Evolutionary conservation across 495 filamentous ascomycete species (phyloP).

Genomic region (Hyaloscypha hepaticicola): DNA sequence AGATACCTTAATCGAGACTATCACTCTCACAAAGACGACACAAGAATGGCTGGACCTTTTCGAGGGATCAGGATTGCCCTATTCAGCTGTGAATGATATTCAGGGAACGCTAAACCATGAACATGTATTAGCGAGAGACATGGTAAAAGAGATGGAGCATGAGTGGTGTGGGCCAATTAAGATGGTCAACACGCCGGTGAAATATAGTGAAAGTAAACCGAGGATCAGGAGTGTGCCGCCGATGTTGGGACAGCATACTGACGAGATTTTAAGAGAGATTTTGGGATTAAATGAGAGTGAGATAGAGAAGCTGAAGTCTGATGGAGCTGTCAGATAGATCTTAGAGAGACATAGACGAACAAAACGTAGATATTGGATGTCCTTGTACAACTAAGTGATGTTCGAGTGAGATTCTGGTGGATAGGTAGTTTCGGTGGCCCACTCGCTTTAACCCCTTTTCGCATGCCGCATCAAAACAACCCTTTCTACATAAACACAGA

Average conservation of each 20-base stretch:
- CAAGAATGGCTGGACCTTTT: slow-evolving; percentile 85
- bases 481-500: not conserved
- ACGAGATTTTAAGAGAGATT: slow-evolving; percentile 71
- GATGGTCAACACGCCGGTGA: slow-evolving; percentile 92
- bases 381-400: not conserved
- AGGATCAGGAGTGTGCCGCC: slow-evolving; percentile 79
- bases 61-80: slow-evolving; percentile 89
- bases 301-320: slow-evolving; percentile 60
- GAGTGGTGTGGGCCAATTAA: slow-evolving; percentile 79
- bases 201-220: slow-evolving; percentile 82
- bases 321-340: slow-evolving; percentile 69
- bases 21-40: slow-evolving; percentile 77
- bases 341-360: not conserved
- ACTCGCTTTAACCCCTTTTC: not conserved
- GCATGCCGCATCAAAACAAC: not conserved
- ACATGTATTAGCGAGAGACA: slow-evolving; percentile 80
- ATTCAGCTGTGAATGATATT: slow-evolving; percentile 92
- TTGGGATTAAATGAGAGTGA: slow-evolving; percentile 61
- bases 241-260: slow-evolving; percentile 86
- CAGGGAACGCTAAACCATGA: slow-evolving; percentile 78
- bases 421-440: not conserved
- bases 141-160: slow-evolving; percentile 88
- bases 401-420: not conserved
- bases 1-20: slow-evolving; percentile 71
- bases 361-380: not conserved